Conservation (phyloP, 2,329 filamentous ascomycete genomes). For the Raffaelea albimanens region DNA sequence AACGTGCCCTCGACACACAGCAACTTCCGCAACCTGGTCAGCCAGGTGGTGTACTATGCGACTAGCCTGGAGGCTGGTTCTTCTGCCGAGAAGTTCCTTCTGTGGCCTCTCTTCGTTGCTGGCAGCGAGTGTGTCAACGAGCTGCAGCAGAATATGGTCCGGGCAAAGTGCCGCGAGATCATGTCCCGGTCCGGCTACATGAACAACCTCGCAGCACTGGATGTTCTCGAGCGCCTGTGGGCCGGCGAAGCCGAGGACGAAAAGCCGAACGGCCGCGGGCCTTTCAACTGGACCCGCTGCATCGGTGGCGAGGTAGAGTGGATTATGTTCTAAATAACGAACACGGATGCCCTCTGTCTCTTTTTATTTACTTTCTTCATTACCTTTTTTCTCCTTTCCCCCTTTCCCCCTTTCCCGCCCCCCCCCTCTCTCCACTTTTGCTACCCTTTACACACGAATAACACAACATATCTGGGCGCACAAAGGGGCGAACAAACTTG, state of each 20-base stretch:
- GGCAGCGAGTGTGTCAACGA: slow-evolving; percentile 83
- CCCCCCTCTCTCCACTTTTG: background rate
- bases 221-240: slow-evolving; percentile 82
- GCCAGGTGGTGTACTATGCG: slow-evolving; percentile 74
- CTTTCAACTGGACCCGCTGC: slow-evolving; percentile 49
- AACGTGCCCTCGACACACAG: slow-evolving; percentile 61
- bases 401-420: background rate
- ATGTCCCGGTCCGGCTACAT: slow-evolving; percentile 84
- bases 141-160: slow-evolving; percentile 68
- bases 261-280: slow-evolving; percentile 28
- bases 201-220: slow-evolving; percentile 81
- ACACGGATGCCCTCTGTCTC: background rate
- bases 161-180: slow-evolving; percentile 74
- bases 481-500: no score
- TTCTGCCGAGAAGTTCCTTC: slow-evolving; percentile 73
- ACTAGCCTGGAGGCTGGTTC: slow-evolving; percentile 64
- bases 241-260: slow-evolving; percentile 38
- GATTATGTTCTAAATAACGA: slow-evolving; percentile 48
- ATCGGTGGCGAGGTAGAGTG: slow-evolving; percentile 54
- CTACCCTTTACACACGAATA: no score
- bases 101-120: slow-evolving; percentile 88
- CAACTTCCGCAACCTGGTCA: slow-evolving; percentile 76
- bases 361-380: background rate
- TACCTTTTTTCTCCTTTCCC: background rate
- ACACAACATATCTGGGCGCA: no score